A percentile compares a stretch with the other conserved stretches of the same genome.
These are phyloP conservation scores for Limonium bicolor DNA, from an alignment of 148 eudicot species.

Conservation along the genomic window DNA sequence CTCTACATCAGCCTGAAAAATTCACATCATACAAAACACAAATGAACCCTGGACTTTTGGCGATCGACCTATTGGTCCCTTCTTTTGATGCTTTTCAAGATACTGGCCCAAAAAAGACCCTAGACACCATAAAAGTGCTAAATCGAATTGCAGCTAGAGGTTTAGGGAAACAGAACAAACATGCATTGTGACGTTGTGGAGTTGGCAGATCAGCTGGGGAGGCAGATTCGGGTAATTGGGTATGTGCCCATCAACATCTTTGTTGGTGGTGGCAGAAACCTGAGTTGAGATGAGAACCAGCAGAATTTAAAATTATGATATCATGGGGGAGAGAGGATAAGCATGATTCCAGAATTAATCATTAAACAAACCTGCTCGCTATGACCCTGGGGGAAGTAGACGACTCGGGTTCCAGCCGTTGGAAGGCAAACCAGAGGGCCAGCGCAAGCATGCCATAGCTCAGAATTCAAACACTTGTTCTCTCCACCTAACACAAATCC, in stretches of 20 bases:
- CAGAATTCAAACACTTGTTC: slow-evolving; percentile 82
- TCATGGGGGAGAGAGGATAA: no score
- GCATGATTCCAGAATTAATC: no score
- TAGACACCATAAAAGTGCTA: not conserved
- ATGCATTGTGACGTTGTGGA: slow-evolving; percentile 97
- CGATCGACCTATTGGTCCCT: no score
- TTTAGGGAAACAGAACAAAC: slow-evolving; percentile 36
- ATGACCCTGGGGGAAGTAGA: slow-evolving; percentile 97
- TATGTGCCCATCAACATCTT: slow-evolving; percentile 82
- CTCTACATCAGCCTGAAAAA: slow-evolving; percentile 82
- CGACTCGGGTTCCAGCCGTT: slow-evolving; percentile 65
- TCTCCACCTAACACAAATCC: slow-evolving; percentile 6
- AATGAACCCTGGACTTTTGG: no score
- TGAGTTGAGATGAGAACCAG: no score
- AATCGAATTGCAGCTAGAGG: slow-evolving; percentile 4
- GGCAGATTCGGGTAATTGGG: slow-evolving; percentile 85
- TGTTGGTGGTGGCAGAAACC: slow-evolving; percentile 90
- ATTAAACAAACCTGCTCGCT: slow-evolving; percentile 79
- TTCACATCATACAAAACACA: slow-evolving; percentile 10
- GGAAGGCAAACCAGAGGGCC: slow-evolving; percentile 91
- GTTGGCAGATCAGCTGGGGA: slow-evolving; percentile 86
- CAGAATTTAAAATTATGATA: no score
- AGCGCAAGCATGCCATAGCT: slow-evolving; percentile 98
- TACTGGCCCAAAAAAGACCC: no score
- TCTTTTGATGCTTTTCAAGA: no score